Percentiles rank a stretch among this genome's conserved stretches.
These are phyloP conservation scores for Fusarium coicis DNA, from an alignment of 2,329 filamentous ascomycete genomes.

Conservation along the genomic window DNA sequence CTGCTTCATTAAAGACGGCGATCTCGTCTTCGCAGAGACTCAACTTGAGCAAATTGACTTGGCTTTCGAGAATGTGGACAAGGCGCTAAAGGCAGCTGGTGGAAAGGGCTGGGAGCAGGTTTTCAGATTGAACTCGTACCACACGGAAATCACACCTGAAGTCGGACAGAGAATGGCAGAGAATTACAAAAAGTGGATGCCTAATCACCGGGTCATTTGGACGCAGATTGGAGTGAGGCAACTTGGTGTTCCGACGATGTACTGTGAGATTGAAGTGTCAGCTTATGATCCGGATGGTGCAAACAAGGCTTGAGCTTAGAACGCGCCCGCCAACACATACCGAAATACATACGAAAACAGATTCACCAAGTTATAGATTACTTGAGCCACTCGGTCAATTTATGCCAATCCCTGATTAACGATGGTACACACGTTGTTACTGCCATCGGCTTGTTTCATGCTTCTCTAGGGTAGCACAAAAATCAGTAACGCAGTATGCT, in stretches of 20 bases:
- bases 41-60: constrained; percentile 57
- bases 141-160: constrained; percentile 53
- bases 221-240: constrained; percentile 60
- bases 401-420: too few species aligned
- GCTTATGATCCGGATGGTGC: constrained; percentile 45
- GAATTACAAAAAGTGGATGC: constrained; percentile 60
- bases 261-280: constrained; percentile 66
- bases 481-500: constrained; percentile 2
- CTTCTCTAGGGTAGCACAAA: neutral
- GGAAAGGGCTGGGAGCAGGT: constrained; percentile 66
- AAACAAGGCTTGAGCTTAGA: neutral
- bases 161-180: constrained; percentile 52
- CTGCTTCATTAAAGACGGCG: constrained; percentile 38
- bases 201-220: constrained; percentile 62
- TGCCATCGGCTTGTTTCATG: accelerated
- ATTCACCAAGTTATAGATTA: too few species aligned
- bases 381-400: too few species aligned
- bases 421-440: neutral
- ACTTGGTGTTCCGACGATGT: constrained; percentile 61
- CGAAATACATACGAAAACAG: too few species aligned
- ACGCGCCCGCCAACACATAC: too few species aligned
- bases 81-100: constrained; percentile 59
- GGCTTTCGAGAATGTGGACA: constrained; percentile 66
- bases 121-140: constrained; percentile 57
- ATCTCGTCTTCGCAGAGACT: constrained; percentile 48